A percentile compares a stretch with the other conserved stretches of the same genome.
These are phyloP conservation scores for Orbilia brochopaga DNA, from an alignment of 2,329 filamentous ascomycete genomes.

Conservation along the genomic window DNA sequence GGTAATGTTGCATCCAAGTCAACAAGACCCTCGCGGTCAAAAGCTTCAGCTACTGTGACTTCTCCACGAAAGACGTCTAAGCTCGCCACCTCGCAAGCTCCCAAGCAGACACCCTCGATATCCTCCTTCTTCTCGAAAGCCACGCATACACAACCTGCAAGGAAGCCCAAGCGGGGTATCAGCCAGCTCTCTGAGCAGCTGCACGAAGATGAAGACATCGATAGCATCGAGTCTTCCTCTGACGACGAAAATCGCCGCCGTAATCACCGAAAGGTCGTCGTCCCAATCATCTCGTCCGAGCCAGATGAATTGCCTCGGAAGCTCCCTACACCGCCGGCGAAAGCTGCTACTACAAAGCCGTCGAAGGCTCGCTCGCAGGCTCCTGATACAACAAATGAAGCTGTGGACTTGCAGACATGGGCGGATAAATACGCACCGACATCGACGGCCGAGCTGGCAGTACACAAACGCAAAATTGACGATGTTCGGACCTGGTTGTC, in stretches of 20 bases:
- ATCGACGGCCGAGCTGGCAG: constrained; percentile 70
- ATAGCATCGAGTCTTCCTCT: constrained; percentile 40
- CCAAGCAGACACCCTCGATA: constrained; percentile 26
- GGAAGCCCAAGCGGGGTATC: constrained; percentile 21
- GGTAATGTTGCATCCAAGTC: constrained; percentile 5
- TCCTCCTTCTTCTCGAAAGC: constrained; percentile 45
- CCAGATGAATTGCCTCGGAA: constrained; percentile 48
- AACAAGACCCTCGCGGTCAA: constrained; percentile 16
- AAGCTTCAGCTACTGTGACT: constrained; percentile 1
- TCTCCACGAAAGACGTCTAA: constrained; percentile 40
- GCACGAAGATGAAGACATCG: constrained; percentile 41
- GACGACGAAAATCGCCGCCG: constrained; percentile 27
- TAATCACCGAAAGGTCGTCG: constrained; percentile 25
- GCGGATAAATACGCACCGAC: constrained; percentile 53
- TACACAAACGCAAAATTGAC: constrained; percentile 90
- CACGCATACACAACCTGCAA: constrained; percentile 16
- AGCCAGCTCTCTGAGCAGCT: constrained; percentile 29
- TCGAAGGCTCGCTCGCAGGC: constrained; percentile 9
- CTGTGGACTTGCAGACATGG: constrained; percentile 50
- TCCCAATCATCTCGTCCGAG: constrained; percentile 49
- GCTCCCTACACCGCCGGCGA: constrained; percentile 18
- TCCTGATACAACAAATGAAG: neutral
- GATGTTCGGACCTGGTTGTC: constrained; percentile 86
- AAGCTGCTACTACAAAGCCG: neutral
- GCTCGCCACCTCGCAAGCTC: constrained; percentile 6